Evolutionary conservation across 2,329 filamentous ascomycete genomes (phyloP), one percentile per base, ranked within the genome.

Genomic region (Dactylonectria macrodidyma): DNA sequence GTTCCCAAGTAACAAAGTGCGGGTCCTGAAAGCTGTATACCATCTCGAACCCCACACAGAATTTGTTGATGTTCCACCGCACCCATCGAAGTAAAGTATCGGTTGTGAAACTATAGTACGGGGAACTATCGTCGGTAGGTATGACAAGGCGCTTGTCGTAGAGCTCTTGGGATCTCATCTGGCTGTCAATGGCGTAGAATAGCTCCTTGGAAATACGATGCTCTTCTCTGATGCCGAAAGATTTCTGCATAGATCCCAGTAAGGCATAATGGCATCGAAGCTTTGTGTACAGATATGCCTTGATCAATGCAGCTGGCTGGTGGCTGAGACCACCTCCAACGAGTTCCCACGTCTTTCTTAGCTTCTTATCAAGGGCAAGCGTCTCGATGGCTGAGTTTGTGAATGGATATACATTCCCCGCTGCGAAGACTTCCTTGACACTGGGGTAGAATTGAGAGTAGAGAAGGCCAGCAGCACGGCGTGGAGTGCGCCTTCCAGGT

Each of bases 281-380:
- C 10, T 59, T 50, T 3, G 34, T 59, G 26, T 57, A 46, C 5
- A 57, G 33, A 26, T 57, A 57, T 30, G 36, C 54, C 36, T 57
- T 57, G 12, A 57, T 57, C 33, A 46, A 57, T 46, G 36, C 54
- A n/a, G 54, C 54, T 46, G 38, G 54, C 36, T 57, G 38, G 22
- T 57, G 24, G 14, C 54, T 57, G 30, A 57, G 36, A 19, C 30
- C 38, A 44, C 30, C 38, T 22, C 52, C 34, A 38, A 55, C 52
- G 19, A 55, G 52, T 26, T 55, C 34, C 52, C 52, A 55, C 19
- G 30, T 55, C 41, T 19, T 46, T 46, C 36, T 38, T 38, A 38
- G 22, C 12, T 48, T 59, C 44, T 24, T 59, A n/a, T 59, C 56
- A 10, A 48, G 24, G 41, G 38, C 26, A 36, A 59, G 56, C 30